Evolutionary conservation across 225 moss, liverwort and hornwort species (phyloP), one percentile per base, ranked within the genome.

Genomic region (Bryoerythrophyllum caledonicum): DNA sequence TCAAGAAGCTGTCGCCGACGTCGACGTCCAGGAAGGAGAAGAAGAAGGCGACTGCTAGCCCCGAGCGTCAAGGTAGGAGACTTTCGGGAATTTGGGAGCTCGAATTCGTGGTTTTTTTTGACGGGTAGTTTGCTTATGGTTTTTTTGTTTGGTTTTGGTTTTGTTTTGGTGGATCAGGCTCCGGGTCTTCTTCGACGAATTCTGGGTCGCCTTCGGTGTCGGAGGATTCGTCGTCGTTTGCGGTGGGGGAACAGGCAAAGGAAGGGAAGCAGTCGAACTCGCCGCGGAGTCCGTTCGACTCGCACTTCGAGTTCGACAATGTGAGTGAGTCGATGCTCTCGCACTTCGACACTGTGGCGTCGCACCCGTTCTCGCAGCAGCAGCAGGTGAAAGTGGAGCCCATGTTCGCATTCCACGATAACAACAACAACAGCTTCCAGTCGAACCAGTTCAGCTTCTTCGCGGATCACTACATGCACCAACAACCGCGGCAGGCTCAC

Each of bases 361-460:
- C 34, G 34, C 38, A 38, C 38, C 49, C 60, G 5, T 82, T 82
- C 30, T 72, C 76, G 19, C 71, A 41, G 2, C 73, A 41, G 2
- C 73, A 77, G 2, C 73, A 78, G 26, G 82, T 82, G 62, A 82
- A 82, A 57, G 4, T 63, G 67, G 82, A 82, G 27, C 82, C 82
- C 2, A 38, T 32, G 51, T 74, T 82, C 44, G 16, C 73, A 1
- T 82, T 73, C 65, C 53, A 68, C 27, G 74, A 74, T 5, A 63
- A 1, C 51, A 80, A 62, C 54, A 10, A 60, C 8, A 43, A 2
- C 44, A 44, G 12, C 44, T 14, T 44, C 44, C 44, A 44, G 44
- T n/a, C n/a, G n/a, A 44, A 49, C 48, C 48, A 49, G 19, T 80
- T 76, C 65, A 51, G 12, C 49, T 52, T 71, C 58, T 65, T 71